Conservation (phyloP, 202 grass and related monocot species). For the Cymbopogon flexuosus region DNA sequence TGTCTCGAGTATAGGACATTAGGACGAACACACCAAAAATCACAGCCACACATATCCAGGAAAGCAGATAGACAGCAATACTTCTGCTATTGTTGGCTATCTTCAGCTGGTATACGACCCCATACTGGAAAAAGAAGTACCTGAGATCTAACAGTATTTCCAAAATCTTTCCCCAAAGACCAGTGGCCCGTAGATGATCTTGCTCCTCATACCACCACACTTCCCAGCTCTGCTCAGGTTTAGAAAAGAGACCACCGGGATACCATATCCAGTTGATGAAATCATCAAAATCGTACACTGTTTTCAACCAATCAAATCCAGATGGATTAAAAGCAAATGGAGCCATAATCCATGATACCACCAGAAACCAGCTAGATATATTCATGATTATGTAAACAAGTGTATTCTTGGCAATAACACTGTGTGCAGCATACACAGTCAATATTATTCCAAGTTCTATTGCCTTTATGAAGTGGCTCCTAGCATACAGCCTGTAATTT, state of each 20-base stretch:
- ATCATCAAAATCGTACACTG: conserved; percentile 87
- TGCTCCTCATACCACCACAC: conserved; percentile 90
- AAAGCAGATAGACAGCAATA: conserved; percentile 87
- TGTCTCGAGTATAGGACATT: conserved; percentile 64
- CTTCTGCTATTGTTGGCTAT: conserved; percentile 58
- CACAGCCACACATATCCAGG: conserved; percentile 78
- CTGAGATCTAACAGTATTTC: conserved; percentile 85
- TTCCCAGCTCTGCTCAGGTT: conserved; percentile 88
- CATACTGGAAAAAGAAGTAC: conserved; percentile 95
- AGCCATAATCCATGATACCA: conserved; percentile 85
- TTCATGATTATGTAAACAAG: conserved; percentile 83
- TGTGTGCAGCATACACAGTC: conserved; percentile 79
- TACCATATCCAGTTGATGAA: conserved; percentile 98
- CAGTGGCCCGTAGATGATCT: conserved; percentile 82
- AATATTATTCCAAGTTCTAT: conserved; percentile 92
- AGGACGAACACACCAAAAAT: conserved; percentile 61
- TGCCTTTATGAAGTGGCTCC: conserved; percentile 91
- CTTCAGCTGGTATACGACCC: conserved; percentile 89
- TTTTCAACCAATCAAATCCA: conserved; percentile 98
- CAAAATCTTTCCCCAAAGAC: conserved; percentile 90
- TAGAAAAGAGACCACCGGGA: conserved; percentile 65
- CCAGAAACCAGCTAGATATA: conserved; percentile 87
- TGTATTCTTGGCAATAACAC: conserved; percentile 66
- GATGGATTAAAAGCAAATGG: conserved; percentile 95
- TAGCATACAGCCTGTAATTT: conserved; percentile 89